phyloP scores from a whole-genome alignment of 2,329 filamentous ascomycete species.

The Leptosphaerulina australis region DNA sequence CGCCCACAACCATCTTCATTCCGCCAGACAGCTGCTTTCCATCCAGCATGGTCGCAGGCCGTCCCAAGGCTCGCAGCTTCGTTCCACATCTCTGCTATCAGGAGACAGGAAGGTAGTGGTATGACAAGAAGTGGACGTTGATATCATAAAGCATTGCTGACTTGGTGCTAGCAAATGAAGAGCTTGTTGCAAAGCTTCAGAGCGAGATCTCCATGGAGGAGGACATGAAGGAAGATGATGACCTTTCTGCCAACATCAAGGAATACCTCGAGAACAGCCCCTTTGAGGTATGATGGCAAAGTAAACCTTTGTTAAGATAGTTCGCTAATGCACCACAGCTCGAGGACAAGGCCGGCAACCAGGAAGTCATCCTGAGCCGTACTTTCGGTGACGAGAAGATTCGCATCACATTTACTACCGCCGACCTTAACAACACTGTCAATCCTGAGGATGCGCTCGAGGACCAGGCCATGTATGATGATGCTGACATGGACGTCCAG shows the following conservation, averaged over 20 bases:
- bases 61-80: slow-evolving; percentile 45
- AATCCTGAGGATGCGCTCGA: slow-evolving; percentile 57
- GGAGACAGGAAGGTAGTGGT: slow-evolving; percentile 45
- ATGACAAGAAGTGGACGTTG: slow-evolving; percentile 11
- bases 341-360: slow-evolving; percentile 79
- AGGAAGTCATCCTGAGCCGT: slow-evolving; percentile 85
- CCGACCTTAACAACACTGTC: slow-evolving; percentile 69
- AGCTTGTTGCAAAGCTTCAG: slow-evolving; percentile 84
- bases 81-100: slow-evolving; percentile 52
- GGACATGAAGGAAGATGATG: slow-evolving; percentile 74
- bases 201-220: slow-evolving; percentile 66
- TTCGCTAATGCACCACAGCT: slow-evolving; percentile 49
- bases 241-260: slow-evolving; percentile 77
- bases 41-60: slow-evolving; percentile 42
- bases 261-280: slow-evolving; percentile 86
- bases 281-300: slow-evolving; percentile 66
- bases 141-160: slow-evolving; percentile 18
- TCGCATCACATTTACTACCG: slow-evolving; percentile 82
- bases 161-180: slow-evolving; percentile 62
- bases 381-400: slow-evolving; percentile 90
- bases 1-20: slow-evolving; percentile 45
- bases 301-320: background rate
- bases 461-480: slow-evolving; percentile 55
- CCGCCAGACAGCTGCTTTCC: slow-evolving; percentile 42
- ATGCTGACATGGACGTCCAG: slow-evolving; percentile 53